phyloP scores from a whole-genome alignment of 495 filamentous ascomycete species.

The Xylaria scruposa region DNA sequence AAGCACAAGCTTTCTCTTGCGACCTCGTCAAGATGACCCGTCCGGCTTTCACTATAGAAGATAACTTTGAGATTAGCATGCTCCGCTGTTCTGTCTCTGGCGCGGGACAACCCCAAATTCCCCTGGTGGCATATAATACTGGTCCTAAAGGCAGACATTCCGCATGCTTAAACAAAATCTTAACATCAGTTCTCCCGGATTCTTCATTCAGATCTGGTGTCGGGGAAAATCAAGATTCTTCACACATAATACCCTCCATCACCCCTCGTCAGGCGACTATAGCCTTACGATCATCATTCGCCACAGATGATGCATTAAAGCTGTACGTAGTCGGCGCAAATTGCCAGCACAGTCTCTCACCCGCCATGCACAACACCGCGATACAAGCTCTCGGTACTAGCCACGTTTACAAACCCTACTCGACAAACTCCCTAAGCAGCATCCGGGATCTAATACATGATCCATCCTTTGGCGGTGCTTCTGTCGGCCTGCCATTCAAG shows the following conservation, averaged over 20 bases:
- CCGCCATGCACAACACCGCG: constrained; percentile 78
- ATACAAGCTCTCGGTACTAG: constrained; percentile 69
- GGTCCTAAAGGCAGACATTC: constrained; percentile 68
- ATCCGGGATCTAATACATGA: constrained; percentile 67
- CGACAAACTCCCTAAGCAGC: constrained; percentile 63
- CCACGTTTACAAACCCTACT: constrained; percentile 67
- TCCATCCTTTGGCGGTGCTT: constrained; percentile 71
- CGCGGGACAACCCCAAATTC: constrained; percentile 52
- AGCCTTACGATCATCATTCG: constrained; percentile 58
- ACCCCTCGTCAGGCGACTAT: constrained; percentile 66
- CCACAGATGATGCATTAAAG: constrained; percentile 62
- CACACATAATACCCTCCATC: constrained; percentile 46
- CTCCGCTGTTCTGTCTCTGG: constrained; percentile 54
- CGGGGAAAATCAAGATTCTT: constrained; percentile 30
- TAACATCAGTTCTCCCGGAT: constrained; percentile 69
- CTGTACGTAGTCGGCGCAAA: constrained; percentile 75
- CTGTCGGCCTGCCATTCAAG: constrained; percentile 76
- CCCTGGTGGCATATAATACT: constrained; percentile 72
- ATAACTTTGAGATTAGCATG: constrained; percentile 63
- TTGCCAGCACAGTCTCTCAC: constrained; percentile 73
- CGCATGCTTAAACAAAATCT: constrained; percentile 68
- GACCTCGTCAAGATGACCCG: constrained; percentile 68
- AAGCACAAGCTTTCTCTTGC: constrained; percentile 64
- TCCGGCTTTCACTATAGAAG: constrained; percentile 57
- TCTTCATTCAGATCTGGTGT: constrained; percentile 40